Conservation (phyloP, 805 yeast genomes). For the Candida boleticola region DNA sequence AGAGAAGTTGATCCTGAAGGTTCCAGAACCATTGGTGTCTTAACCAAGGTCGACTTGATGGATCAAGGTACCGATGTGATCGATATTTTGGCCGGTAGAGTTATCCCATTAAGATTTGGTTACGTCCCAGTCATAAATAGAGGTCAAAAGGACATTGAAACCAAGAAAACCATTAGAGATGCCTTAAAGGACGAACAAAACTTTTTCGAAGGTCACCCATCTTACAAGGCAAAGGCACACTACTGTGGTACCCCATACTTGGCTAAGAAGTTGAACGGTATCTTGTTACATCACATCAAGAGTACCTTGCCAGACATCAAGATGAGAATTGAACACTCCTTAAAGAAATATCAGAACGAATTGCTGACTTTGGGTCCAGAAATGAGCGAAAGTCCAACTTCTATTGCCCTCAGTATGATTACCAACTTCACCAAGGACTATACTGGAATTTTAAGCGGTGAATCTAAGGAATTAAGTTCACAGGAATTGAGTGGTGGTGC, state of each 20-base stretch:
- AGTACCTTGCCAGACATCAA: slow-evolving; percentile 80
- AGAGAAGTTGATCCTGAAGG: slow-evolving; percentile 99
- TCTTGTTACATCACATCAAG: slow-evolving; percentile 81
- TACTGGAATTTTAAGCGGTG: slow-evolving; percentile 88
- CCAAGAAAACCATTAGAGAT: slow-evolving; percentile 79
- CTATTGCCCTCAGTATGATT: slow-evolving; percentile 84
- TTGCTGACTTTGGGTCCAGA: slow-evolving; percentile 81
- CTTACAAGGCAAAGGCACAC: slow-evolving; percentile 89
- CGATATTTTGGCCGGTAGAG: slow-evolving; percentile 92
- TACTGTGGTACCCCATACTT: slow-evolving; percentile 98
- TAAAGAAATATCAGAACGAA: slow-evolving; percentile 82
- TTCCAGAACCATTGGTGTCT: slow-evolving; percentile 90
- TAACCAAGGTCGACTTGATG: slow-evolving; percentile 95
- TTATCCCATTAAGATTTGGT: slow-evolving; percentile 91
- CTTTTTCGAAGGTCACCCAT: slow-evolving; percentile 85
- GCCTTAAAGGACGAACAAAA: slow-evolving; percentile 79
- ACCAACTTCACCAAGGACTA: slow-evolving; percentile 92
- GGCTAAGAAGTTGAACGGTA: slow-evolving; percentile 86
- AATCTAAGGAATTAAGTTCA: slow-evolving; percentile 82
- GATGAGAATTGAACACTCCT: slow-evolving; percentile 79
- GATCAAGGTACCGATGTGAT: slow-evolving; percentile 97
- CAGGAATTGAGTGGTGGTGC: slow-evolving; percentile 97
- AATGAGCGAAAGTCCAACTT: slow-evolving; percentile 82
- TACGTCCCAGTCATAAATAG: slow-evolving; percentile 96
- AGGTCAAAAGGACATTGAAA: slow-evolving; percentile 95